Base-by-base conservation (phyloP, 768 basidiomycete genomes). In the Leccinum boreale region DNA sequence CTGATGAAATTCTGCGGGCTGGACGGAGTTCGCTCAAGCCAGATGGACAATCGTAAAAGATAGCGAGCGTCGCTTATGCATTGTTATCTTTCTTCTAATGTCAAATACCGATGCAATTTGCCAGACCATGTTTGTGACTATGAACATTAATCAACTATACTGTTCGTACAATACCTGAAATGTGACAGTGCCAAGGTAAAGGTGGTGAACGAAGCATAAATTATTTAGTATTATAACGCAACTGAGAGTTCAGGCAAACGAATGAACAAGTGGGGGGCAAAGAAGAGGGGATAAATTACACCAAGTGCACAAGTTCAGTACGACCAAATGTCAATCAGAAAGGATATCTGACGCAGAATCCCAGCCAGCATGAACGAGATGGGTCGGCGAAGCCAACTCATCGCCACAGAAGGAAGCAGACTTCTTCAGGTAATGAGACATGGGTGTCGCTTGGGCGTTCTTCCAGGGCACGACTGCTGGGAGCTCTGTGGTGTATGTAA, bases 1-100 rank as follows among this genome's bases (percentile, higher is more conserved):
- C 94, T 36, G 96, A 99, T 74, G 96, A 99, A 77, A 96, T 98
- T 60, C 75, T 98, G 62, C 82, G 92, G 49, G 92, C 92, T 24
- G 92, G 92, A 35, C 87, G 92, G 57, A 92, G 89, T 72, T 93
- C 90, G 52, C 77, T 93, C 67, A 93, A 93, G 70, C 82, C 91
- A 9, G 90, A 93, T 51, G 89, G 88, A 31, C 78, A 82, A 67
- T 77, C 81, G 42, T 69, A 15, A 71, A 79, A 78, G 70, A 62
- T 61, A 68, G 50, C 45, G 26, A 60, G 24, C 29, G 58, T 63
- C 31, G 29, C 57, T 56, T 56, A 53, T 65, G 59, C 33, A 52
- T 29, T 28, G 46, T 64, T 62, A 68, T 72, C 68, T 53, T 62
- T 52, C n/a, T 56, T 50, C 50, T 56, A 59, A 57, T 65, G 53